Evolutionary conservation across 495 filamentous ascomycete species (phyloP), one percentile per base, ranked within the genome.

Genomic region (Penicillium manginii): DNA sequence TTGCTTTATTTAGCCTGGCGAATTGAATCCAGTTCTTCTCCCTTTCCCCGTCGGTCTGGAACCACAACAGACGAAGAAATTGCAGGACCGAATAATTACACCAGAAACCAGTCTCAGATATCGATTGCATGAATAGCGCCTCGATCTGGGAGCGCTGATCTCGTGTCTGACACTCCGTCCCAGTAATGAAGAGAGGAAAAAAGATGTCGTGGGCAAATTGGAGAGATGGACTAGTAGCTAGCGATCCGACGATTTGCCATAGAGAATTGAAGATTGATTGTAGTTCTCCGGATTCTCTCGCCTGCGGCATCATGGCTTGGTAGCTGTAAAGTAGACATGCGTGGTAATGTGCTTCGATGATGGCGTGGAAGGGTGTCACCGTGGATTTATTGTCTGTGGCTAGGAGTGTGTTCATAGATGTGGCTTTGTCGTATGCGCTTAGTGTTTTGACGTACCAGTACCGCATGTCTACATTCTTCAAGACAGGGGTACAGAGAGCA

Each of bases 161-260:
- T 26, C 48, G 35, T 23, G 32, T 26, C 12, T 23, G 50, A 23
- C 49, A 48, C 19, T 60, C 56, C 5, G 63, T 63, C 11, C 63
- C 63, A 9, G 56, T 57, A 26, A 66, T 60, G 37, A 66, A 66
- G 11, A 66, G 54, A n/a, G 63, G 63, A 18, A 66, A 60, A 52
- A 63, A 66, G 3, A 66, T 17, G 18, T 60, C 57, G 26, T 66
- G 63, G 1, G 60, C 55, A 37, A 66, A 60, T 2, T n/a, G 26
- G 26, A 50, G 53, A 9, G 15, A 15, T 19, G 60, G 10, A 17
- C 15, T 54, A 5, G 4, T 22, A 0, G 45, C 47, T 18, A 63
- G 18, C 12, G 35, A 22, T 31, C 57, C 33, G 11, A 66, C 47
- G 2, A 45, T 57, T 33, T 57, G 23, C 22, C 50, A 58, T 2